phyloP scores from a whole-genome alignment of 208 protist genomes.

The Wallacemonas sp. region DNA sequence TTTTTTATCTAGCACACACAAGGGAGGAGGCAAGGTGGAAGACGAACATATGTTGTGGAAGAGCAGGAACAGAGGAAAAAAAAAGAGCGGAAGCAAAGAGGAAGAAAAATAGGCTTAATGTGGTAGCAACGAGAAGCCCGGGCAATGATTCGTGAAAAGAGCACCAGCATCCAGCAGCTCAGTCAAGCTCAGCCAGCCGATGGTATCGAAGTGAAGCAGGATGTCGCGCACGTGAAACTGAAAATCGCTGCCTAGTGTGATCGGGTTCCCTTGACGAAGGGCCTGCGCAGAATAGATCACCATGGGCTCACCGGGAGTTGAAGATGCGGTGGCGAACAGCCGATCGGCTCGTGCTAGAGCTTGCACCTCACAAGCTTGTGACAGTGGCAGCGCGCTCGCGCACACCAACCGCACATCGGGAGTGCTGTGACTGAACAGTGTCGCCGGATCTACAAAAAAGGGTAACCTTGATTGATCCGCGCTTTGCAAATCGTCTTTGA shows the following conservation, averaged over 20 bases:
- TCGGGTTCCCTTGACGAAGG: not conserved
- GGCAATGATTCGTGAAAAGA: not conserved
- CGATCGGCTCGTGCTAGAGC: not conserved
- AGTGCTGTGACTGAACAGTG: not conserved
- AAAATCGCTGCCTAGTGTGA: not conserved
- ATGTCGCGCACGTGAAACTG: not conserved
- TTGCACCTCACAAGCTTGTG: not conserved
- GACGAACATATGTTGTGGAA: not conserved
- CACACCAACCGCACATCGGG: not conserved
- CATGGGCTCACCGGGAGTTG: not conserved
- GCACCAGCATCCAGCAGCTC: not conserved
- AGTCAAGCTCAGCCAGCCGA: constrained; percentile 6
- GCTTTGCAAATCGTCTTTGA: not conserved
- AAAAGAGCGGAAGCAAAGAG: not conserved
- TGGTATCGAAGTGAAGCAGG: not conserved
- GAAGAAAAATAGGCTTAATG: too few relatives aligned
- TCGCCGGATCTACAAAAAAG: not conserved
- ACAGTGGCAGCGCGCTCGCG: not conserved
- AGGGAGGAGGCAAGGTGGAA: not conserved
- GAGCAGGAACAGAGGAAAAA: constrained; percentile 3
- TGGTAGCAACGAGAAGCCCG: too few relatives aligned
- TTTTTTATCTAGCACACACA: too few relatives aligned
- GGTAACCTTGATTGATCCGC: not conserved
- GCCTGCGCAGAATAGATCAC: constrained; percentile 5
- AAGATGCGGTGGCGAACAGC: not conserved